Evolutionary conservation across 2,329 filamentous ascomycete species (phyloP), one percentile per base, ranked within the genome.

Genomic region (Xylariaceae sp.): DNA sequence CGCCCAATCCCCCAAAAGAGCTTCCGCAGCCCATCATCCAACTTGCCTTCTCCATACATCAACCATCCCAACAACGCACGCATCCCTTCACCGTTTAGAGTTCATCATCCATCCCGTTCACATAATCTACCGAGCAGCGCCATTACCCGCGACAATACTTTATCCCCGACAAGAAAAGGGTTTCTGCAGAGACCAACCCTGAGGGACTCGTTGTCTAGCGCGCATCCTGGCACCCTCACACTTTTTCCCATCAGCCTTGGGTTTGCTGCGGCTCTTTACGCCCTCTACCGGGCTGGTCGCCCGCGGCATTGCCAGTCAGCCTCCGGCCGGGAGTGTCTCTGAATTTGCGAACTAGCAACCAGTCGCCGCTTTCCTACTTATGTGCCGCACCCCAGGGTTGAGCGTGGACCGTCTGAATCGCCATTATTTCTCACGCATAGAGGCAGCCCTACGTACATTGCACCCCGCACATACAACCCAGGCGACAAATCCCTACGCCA

Each of bases 401-500:
- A 7, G n/a, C 36, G 18, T 13, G 39, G 5, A 5, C 30, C 29
- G 22, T 34, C 43, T 46, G 26, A 26, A 19, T 34, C 18, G 22
- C 18, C 9, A 10, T 29, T n/a, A 16, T 16, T 29, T 30, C 22
- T 43, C n/a, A 43, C 41, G 21, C 29, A 29, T 12, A 43, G 41
- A 43, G 21, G n/a, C n/a, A 36, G 36, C 42, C 48, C 51, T 29
- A 32, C 40, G 37, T 42, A 43, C 44, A 21, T 29, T 34, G 34
- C 45, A 52, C 54, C 48, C 46, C 51, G 56, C 56, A 54, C 53
- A 13, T 47, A 48, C 54, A 43, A 43, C 47, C 47, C 41, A 19
- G 16, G 21, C 41, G 36, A 40, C 50, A 37, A 26, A 32, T n/a
- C n/a, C n/a, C 36, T 19, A 34, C 42, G 34, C 42, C 32, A 47